Base-by-base conservation (phyloP, 2,329 filamentous ascomycete genomes). In the Aquanectria penicillioides region DNA sequence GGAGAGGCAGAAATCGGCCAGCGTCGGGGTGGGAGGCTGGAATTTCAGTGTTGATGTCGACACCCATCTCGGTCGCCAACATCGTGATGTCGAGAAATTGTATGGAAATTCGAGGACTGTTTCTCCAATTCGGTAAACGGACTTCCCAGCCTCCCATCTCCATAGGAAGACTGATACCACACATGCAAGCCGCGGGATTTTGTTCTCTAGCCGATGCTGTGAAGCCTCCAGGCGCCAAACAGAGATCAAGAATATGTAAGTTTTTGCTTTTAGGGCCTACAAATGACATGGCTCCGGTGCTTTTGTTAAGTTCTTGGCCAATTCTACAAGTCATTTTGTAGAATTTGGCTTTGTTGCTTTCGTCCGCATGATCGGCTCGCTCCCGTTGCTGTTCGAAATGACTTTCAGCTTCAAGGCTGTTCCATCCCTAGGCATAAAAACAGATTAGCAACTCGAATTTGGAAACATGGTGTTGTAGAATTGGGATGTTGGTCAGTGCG, bases 41-140 rank as follows among this genome's bases (percentile, higher is more conserved):
- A 13, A 49, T 26, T 8, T 49, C 22, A 11, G 33, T n/a, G 22
- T 38, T 6, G 17, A 49, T 29, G 6, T 49, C 46, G 15, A 49
- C 31, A 3, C 46, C 46, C 33, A 49, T 49, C 11, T 49, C 33
- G 6, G 33, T 25, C n/a, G 46, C 46, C 15, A 49, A 23, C 46
- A 49, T 49, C 25, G 31, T 49, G 15, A 49, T 49, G 33, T 49
- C 46, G 12, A 49, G 11, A 17, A 49, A 49, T 37, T 37, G 12
- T 13, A 49, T 38, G 10, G 33, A 8, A 15, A 38, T 7, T 10
- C 31, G 33, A 2, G 28, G 28, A 12, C 23, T 10, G 15, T 4
- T 28, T 7, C 28, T 25, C 31, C 33, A 49, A 4, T 13, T 10
- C 5, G 46, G 33, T 9, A 38, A 12, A 6, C 33, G 33, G 9